phyloP scores from a whole-genome alignment of 345 rosid genomes.

The Isatis tinctoria region DNA sequence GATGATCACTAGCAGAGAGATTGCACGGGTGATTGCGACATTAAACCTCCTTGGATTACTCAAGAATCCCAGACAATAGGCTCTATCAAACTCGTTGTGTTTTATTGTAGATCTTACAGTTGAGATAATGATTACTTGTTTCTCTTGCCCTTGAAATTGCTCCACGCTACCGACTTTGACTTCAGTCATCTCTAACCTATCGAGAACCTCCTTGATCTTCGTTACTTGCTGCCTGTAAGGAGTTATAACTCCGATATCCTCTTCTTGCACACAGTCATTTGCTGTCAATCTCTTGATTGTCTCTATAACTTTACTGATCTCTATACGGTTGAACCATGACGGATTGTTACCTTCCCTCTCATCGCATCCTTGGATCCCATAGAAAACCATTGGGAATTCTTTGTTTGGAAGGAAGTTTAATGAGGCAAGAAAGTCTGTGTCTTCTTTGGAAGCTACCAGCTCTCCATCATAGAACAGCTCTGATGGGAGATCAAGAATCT shows the following conservation, averaged over 20 bases:
- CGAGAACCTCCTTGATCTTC: slow-evolving; percentile 68
- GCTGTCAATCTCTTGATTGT: slow-evolving; percentile 46
- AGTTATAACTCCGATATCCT: slow-evolving; percentile 79
- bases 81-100: slow-evolving; percentile 69
- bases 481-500: slow-evolving; percentile 84
- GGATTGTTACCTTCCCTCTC: slow-evolving; percentile 96
- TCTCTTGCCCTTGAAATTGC: slow-evolving; percentile 97
- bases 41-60: slow-evolving; percentile 89
- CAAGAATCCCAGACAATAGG: slow-evolving; percentile 68
- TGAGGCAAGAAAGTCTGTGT: slow-evolving; percentile 33
- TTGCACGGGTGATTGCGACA: slow-evolving; percentile 86
- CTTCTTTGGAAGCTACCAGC: slow-evolving; percentile 73
- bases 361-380: slow-evolving; percentile 94
- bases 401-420: slow-evolving; percentile 57
- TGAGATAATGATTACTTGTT: slow-evolving; percentile 69
- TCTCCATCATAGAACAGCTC: slow-evolving; percentile 70
- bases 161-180: slow-evolving; percentile 93
- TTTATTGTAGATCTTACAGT: slow-evolving; percentile 85
- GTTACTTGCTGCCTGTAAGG: slow-evolving; percentile 91
- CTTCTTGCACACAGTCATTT: slow-evolving; percentile 45
- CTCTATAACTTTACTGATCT: slow-evolving; percentile 83
- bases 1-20: slow-evolving; percentile 60
- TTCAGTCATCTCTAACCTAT: slow-evolving; percentile 52
- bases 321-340: slow-evolving; percentile 91
- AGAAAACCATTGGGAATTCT: slow-evolving; percentile 74